Evolutionary conservation across 164 flowering plant species (phyloP), one percentile per base, ranked within the genome.

Genomic region (Warburgia ugandensis): DNA sequence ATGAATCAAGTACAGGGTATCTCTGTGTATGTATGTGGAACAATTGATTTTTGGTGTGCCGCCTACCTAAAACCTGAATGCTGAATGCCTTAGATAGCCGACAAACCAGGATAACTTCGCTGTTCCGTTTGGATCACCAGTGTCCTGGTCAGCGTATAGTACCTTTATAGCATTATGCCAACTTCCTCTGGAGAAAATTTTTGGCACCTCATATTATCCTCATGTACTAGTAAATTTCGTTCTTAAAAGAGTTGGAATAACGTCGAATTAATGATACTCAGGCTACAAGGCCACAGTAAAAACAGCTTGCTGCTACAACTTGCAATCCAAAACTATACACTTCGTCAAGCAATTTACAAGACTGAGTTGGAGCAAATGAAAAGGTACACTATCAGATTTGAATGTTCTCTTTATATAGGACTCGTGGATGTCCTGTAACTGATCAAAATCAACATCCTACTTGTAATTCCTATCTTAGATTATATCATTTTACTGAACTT

Each of bases 261-360:
- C 38, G n/a, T 12, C 16, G 38, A 35, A 16, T 13, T 12, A 16
- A 35, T 13, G n/a, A 16, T 13, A 35, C 4, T 12, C 5, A 35
- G 38, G 12, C 4, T 12, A 4, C 4, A 38, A 17, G 17, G 6
- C 17, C 41, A 9, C 3, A 13, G 14, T 38, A 37, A 35, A 29
- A 22, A 23, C 42, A 36, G 16, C 22, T 10, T 14, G 8, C 44
- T 50, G 23, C 30, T 35, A 21, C 21, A 36, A 10, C 31, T 50
- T 1, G 54, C 42, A 10, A 35, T 35, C 21, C 30, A 25, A 13
- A 50, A 35, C 43, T 50, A 50, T 30, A 22, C 29, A 2, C 10
- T 4, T 4, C 41, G 54, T 6, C 54, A 50, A 37, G 35, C 42
- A 7, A 35, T 23, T 22, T 50, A 22, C 54, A 50, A 7, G 43